phyloP scores from a whole-genome alignment of 768 basidiomycete species.

The Coprinellus micaceus region DNA sequence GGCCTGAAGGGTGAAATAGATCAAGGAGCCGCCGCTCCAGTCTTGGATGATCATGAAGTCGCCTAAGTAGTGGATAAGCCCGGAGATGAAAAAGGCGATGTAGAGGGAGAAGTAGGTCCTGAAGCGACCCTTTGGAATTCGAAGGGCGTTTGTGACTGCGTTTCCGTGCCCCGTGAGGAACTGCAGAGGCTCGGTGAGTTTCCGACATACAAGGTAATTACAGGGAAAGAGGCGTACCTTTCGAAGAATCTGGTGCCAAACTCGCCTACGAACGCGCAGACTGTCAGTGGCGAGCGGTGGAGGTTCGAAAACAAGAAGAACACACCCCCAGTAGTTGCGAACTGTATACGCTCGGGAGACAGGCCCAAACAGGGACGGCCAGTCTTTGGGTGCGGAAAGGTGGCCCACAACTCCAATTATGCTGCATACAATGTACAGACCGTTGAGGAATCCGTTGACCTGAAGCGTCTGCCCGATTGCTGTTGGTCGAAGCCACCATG shows the following conservation, averaged over 20 bases:
- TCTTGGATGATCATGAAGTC: constrained; percentile 24
- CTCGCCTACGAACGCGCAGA: constrained; percentile 17
- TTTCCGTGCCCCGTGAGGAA: constrained; percentile 21
- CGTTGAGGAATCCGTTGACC: neutral
- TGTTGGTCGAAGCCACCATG: neutral
- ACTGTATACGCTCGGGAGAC: constrained; percentile 4
- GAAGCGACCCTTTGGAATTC: constrained; percentile 21
- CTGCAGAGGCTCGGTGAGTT: neutral
- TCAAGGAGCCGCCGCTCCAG: constrained; percentile 11
- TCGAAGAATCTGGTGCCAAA: constrained; percentile 36
- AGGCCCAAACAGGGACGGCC: constrained; percentile 7
- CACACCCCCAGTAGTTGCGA: constrained; percentile 8
- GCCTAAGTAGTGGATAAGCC: constrained; percentile 28
- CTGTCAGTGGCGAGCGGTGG: neutral
- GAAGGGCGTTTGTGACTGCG: constrained; percentile 23
- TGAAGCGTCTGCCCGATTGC: neutral
- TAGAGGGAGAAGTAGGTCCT: constrained; percentile 30
- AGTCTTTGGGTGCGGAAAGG: constrained; percentile 5
- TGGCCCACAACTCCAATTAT: neutral
- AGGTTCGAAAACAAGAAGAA: neutral
- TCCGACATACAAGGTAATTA: neutral
- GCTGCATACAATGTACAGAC: neutral
- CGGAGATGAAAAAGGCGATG: constrained; percentile 32
- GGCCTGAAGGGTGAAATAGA: constrained; percentile 24
- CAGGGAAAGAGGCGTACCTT: constrained; percentile 23